These are phyloP conservation scores for Neurospora sp. DNA, from an alignment of 495 filamentous ascomycete species.

Conservation along the genomic window DNA sequence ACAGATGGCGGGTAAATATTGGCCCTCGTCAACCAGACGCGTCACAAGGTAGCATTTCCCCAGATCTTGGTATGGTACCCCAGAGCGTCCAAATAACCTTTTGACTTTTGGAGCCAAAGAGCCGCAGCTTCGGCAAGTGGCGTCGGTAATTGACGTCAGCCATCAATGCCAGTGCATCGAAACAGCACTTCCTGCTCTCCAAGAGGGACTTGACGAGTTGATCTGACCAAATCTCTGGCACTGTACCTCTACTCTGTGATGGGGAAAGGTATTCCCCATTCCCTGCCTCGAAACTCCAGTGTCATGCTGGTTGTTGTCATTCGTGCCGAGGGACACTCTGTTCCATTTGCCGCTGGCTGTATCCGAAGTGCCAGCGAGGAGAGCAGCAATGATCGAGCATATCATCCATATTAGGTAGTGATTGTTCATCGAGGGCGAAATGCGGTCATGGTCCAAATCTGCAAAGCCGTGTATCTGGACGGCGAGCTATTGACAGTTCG, in stretches of 20 bases:
- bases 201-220: background rate
- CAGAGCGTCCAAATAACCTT: background rate
- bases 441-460: background rate
- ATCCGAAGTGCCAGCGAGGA: background rate
- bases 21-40: background rate
- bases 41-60: background rate
- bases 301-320: background rate
- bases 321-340: background rate
- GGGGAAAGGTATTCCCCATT: background rate
- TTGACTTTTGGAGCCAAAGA: background rate
- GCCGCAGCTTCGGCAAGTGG: background rate
- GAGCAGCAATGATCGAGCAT: background rate
- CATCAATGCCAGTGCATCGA: background rate
- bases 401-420: background rate
- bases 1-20: background rate
- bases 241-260: background rate
- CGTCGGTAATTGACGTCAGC: background rate
- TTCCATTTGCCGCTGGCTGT: background rate
- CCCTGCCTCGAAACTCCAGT: background rate
- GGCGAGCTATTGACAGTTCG: background rate
- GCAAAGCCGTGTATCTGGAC: background rate
- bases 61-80: background rate
- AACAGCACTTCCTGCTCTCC: background rate
- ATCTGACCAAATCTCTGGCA: background rate
- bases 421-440: background rate